These are phyloP conservation scores for Coniochaeta prunicola DNA, from an alignment of 2,329 filamentous ascomycete species.

Conservation along the genomic window DNA sequence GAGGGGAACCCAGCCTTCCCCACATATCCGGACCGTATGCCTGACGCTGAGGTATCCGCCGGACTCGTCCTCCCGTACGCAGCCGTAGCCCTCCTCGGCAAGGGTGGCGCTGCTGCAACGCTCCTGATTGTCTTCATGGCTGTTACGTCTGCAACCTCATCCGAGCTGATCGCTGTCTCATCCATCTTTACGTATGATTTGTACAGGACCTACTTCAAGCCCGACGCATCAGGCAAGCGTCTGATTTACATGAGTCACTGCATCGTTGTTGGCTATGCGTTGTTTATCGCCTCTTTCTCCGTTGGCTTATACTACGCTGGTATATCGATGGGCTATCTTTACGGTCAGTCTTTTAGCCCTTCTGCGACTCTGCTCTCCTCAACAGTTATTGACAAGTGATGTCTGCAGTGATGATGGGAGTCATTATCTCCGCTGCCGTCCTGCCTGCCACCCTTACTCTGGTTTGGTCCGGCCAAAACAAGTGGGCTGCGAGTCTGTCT, in stretches of 20 bases:
- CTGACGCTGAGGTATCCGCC: constrained; percentile 66
- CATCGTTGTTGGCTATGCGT: constrained; percentile 62
- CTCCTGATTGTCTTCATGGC: constrained; percentile 85
- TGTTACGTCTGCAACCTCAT: constrained; percentile 75
- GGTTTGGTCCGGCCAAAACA: constrained; percentile 74
- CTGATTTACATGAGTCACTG: constrained; percentile 76
- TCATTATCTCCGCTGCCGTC: constrained; percentile 80
- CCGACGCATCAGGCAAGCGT: constrained; percentile 62
- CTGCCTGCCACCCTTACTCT: constrained; percentile 75
- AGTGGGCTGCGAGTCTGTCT: constrained; percentile 62
- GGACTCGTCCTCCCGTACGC: constrained; percentile 82
- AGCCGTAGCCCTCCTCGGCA: constrained; percentile 74
- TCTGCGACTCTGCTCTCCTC: not conserved
- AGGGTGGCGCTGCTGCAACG: constrained; percentile 71
- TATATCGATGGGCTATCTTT: constrained; percentile 73
- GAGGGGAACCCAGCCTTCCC: constrained; percentile 68
- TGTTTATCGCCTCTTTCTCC: constrained; percentile 71
- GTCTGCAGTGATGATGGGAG: constrained; percentile 67
- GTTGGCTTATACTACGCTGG: constrained; percentile 68
- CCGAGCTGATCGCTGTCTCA: constrained; percentile 79
- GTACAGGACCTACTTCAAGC: constrained; percentile 82
- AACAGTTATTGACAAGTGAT: constrained; percentile 23
- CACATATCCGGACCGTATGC: constrained; percentile 66
- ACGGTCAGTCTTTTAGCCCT: not conserved
- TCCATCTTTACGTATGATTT: constrained; percentile 86